A percentile compares a stretch with the other conserved stretches of the same genome.
Conservation (phyloP, 352 stramenopile genomes). For the Blastocystis sp. region DNA sequence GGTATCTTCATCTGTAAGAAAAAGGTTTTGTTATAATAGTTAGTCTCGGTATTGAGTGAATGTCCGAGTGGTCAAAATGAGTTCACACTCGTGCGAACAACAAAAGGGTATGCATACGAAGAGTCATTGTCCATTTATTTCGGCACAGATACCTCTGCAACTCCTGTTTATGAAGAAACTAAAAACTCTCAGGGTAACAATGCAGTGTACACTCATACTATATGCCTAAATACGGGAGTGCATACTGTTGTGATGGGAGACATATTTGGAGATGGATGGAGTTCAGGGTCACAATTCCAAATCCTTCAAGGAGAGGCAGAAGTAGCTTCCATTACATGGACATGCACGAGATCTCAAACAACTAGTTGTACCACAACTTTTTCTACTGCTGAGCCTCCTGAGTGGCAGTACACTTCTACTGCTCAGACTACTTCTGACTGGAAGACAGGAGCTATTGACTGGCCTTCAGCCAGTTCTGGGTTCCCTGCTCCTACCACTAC, state of each 20-base stretch:
- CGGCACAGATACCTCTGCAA: background rate
- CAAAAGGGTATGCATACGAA: background rate
- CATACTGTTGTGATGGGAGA: background rate
- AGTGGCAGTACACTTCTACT: background rate
- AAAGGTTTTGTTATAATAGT: too few relatives aligned
- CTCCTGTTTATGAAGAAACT: background rate
- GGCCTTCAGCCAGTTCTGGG: background rate
- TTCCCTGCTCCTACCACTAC: conserved; percentile 28
- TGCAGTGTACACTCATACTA: background rate
- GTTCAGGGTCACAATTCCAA: background rate
- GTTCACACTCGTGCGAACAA: background rate
- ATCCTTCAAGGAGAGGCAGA: background rate
- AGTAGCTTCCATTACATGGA: background rate
- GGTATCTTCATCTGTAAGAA: too few relatives aligned
- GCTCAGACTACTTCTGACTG: background rate
- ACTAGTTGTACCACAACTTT: background rate
- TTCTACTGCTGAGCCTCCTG: background rate
- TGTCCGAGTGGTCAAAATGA: too few relatives aligned
- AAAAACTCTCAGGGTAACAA: background rate
- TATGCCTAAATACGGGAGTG: background rate
- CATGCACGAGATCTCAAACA: background rate
- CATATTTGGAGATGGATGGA: background rate
- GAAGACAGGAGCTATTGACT: background rate
- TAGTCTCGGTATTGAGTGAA: too few relatives aligned
- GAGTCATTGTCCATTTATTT: background rate